Evolutionary conservation across 768 basidiomycete genomes (phyloP).

Genomic region (Psilocybe subaeruginosa): DNA sequence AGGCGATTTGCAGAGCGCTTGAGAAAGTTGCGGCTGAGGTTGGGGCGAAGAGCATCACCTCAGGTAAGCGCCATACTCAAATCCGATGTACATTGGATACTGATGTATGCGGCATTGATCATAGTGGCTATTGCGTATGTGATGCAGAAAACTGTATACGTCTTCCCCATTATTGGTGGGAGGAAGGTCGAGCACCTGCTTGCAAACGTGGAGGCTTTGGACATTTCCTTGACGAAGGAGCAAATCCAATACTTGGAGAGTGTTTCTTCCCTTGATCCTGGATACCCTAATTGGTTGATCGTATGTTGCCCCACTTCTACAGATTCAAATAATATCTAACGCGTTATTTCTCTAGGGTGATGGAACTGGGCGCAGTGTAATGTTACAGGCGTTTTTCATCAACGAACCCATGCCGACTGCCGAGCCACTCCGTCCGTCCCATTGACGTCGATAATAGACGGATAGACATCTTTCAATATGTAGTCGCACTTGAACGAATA

Average conservation of each 20-base stretch:
- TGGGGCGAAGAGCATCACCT: conserved; percentile 48
- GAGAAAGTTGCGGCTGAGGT: conserved; percentile 55
- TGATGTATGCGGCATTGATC: not conserved
- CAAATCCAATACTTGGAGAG: conserved; percentile 51
- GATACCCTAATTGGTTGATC: conserved; percentile 43
- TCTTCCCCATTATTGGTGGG: conserved; percentile 55
- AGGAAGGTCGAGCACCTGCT: conserved; percentile 56
- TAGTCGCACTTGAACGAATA: no score
- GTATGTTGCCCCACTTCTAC: conserved; percentile 22
- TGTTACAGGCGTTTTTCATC: not conserved
- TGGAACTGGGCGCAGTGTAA: not conserved
- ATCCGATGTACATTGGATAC: not conserved
- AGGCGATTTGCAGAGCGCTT: conserved; percentile 42
- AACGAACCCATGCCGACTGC: not conserved
- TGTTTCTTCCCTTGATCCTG: conserved; percentile 44
- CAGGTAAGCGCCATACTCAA: conserved; percentile 27
- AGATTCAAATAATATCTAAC: not conserved
- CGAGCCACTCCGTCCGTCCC: not conserved
- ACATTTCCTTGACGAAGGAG: conserved; percentile 44
- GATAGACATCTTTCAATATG: no score
- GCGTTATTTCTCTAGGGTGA: not conserved
- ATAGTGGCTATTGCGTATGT: conserved; percentile 57
- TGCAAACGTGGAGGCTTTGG: conserved; percentile 54
- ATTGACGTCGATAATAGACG: no score
- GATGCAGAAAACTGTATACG: conserved; percentile 55